Base-by-base conservation (phyloP, 2,329 filamentous ascomycete species). In the Monilinia aucupariae region DNA sequence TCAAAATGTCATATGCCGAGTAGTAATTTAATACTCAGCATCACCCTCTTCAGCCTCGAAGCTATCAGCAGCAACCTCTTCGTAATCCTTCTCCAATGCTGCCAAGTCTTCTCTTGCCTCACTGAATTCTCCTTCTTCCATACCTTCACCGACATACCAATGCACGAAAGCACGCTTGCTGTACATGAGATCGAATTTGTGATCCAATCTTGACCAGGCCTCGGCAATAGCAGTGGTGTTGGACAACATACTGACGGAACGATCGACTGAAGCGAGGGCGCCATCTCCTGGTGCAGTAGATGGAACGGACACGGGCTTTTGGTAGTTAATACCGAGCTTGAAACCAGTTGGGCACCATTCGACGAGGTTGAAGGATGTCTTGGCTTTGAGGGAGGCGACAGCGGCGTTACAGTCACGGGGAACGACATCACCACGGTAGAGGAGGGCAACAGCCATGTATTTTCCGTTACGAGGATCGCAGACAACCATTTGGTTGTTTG, bases 281-380 rank as follows among this genome's bases (percentile, higher is more conserved):
- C 80, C 79, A 39, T 75, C 72, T 54, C 68, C 69, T 22, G 71
- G 70, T 30, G 67, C 66, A 4, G 66, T 66, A 37, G 76, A 78
- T 49, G 81, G 81, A 53, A 83, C 79, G 58, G 76, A 76, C 65
- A 79, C 74, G 56, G 82, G 82, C 71, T 82, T 81, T 76, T 86
- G 80, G 77, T 85, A 97, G 90, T 92, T 97, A 84, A 99, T 99
- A 85, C 94, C 94, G 72, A 99, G 91, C 90, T 99, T 99, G 89
- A 99, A 99, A 72, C 94, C 94, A 79, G 94, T 99, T 66, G 94
- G 94, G 87, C 94, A 99, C 94, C 94, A 99, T 82, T 99, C 94
- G 76, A 99, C 94, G 20, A 77, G 97, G 75, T 86, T 85, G 77
- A 88, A 86, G 22, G 82, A 84, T 22, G 79, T 75, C 75, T 85